Evolutionary conservation across 306 rosid genomes (phyloP).

Genomic region (Rubus idaeus): DNA sequence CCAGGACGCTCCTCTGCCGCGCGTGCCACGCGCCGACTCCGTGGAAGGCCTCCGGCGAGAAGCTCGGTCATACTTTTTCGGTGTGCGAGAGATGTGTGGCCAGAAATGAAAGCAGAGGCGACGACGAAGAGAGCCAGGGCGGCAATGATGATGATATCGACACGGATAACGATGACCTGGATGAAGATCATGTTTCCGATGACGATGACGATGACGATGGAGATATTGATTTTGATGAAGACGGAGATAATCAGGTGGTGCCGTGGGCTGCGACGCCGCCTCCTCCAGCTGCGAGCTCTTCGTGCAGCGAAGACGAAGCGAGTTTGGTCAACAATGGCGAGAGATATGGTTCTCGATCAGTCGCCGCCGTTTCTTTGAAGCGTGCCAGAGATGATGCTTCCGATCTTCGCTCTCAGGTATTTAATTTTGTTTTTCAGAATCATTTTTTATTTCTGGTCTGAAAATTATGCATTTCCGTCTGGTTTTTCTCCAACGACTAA

Average conservation of each 20-base stretch:
- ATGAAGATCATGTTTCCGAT: conserved; percentile 9
- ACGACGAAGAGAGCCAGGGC: conserved; percentile 40
- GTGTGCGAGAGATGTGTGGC: conserved; percentile 53
- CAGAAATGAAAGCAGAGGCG: conserved; percentile 19
- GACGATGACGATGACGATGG: conserved; percentile 18
- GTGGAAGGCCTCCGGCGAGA: conserved; percentile 73
- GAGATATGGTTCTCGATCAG: conserved; percentile 25
- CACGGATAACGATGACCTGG: conserved; percentile 23
- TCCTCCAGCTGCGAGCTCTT: conserved; percentile 55
- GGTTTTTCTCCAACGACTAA: neutral
- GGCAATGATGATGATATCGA: conserved; percentile 46
- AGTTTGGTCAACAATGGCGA: conserved; percentile 17
- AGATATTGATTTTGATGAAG: conserved; percentile 28
- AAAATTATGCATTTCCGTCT: neutral
- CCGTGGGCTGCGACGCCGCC: conserved; percentile 50
- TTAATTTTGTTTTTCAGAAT: neutral
- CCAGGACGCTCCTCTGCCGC: conserved; percentile 67
- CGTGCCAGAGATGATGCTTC: conserved; percentile 45
- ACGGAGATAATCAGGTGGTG: conserved; percentile 54
- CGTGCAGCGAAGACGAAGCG: conserved; percentile 50
- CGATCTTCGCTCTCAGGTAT: conserved; percentile 44
- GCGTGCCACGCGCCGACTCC: conserved; percentile 68
- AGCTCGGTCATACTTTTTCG: conserved; percentile 61
- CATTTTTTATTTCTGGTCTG: neutral
- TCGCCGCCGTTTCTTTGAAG: conserved; percentile 33